Conservation (phyloP, 2,329 filamentous ascomycete genomes). For the Cytospora piceae region DNA sequence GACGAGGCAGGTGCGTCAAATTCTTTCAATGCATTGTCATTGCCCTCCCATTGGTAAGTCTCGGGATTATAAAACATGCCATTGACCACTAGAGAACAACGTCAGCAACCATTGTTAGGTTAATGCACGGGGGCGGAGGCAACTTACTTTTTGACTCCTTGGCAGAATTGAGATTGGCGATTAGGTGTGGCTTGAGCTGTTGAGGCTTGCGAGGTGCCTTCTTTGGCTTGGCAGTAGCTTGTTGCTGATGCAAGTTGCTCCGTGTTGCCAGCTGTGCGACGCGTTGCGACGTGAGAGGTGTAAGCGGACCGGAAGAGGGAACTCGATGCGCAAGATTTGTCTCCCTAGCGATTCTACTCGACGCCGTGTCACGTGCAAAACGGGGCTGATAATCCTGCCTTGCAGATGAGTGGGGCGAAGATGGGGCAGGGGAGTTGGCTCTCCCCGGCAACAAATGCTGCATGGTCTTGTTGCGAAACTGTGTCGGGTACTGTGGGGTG, state of each 20-base stretch:
- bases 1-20: constrained; percentile 71
- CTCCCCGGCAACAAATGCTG: constrained; percentile 60
- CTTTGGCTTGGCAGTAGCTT: constrained; percentile 53
- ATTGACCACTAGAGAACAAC: constrained; percentile 67
- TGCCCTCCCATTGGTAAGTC: constrained; percentile 92
- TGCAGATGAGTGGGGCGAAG: constrained; percentile 55
- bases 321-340: constrained; percentile 63
- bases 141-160: constrained; percentile 80
- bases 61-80: constrained; percentile 95
- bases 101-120: constrained; percentile 19
- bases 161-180: constrained; percentile 76
- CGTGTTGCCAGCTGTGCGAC: constrained; percentile 57
- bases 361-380: constrained; percentile 68
- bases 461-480: constrained; percentile 59
- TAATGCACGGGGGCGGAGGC: neutral
- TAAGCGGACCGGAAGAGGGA: constrained; percentile 56
- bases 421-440: constrained; percentile 55
- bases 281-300: constrained; percentile 59
- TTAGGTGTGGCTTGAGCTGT: constrained; percentile 80
- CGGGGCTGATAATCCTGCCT: constrained; percentile 59
- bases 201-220: constrained; percentile 59
- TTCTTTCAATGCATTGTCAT: constrained; percentile 79
- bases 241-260: constrained; percentile 50
- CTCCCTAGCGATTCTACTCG: constrained; percentile 68
- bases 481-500: constrained; percentile 68